Base-by-base conservation (phyloP, 1,284 basidiomycete species). In the Papiliotrema fonsecae region DNA sequence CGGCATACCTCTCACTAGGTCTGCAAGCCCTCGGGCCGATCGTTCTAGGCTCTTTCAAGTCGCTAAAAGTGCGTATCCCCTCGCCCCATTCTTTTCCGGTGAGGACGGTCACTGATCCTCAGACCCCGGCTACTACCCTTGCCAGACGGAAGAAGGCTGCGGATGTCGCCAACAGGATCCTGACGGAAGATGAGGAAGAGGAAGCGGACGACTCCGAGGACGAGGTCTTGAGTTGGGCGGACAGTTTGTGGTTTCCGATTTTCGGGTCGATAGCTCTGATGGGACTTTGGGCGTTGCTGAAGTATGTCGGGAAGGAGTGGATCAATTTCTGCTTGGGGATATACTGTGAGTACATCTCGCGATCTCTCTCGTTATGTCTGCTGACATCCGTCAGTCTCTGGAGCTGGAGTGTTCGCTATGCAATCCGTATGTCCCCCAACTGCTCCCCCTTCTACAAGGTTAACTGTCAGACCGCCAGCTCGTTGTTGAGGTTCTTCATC, bases 241-340 rank as follows among this genome's bases (percentile, higher is more conserved):
- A 74, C 52, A 61, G 61, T 21, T 38, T 73, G 16, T 40, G 67
- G 18, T 72, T 74, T 50, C 73, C 73, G 4, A 44, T 74, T 2
- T 54, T 74, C 14, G 73, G 71, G 0, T 66, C 62, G 16, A 50
- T 59, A 6, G 68, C 67, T n/a, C 56, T 74, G 6, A 42, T 73
- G 44, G 54, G 57, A 0, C 53, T 74, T 16, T 74, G 56, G 50
- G 36, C 57, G 36, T 41, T 71, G 24, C 54, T 73, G 45, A 69
- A 83, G 64, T 92, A 85, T 66, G 72, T 88, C 37, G 87, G 88
- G 35, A 82, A 80, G 60, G 81, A 83, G 59, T 89, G 87, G 85
- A 83, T 96, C 55, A 72, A 72, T 54, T 47, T 64, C 79, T n/a
- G 73, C 21, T 48, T 76, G 25, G 72, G 72, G 1, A 82, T 83